Evolutionary conservation across 2,329 filamentous ascomycete species (phyloP).

Genomic region (Canariomyces notabilis): DNA sequence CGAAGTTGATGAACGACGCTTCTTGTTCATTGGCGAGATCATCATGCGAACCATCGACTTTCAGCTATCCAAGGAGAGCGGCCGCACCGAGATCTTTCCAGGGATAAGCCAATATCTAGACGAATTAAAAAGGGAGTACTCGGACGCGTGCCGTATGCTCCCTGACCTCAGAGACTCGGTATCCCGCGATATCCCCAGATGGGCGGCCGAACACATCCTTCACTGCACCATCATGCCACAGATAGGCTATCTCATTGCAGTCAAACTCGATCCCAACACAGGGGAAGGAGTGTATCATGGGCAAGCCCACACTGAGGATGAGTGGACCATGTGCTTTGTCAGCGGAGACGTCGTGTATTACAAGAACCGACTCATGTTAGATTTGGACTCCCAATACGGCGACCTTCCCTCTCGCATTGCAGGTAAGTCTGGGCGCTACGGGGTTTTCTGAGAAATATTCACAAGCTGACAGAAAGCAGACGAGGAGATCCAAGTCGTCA

Average conservation of each 20-base stretch:
- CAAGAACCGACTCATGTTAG: constrained; percentile 76
- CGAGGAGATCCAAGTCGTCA: constrained; percentile 82
- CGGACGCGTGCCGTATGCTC: constrained; percentile 71
- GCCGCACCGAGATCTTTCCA: constrained; percentile 65
- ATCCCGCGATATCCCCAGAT: constrained; percentile 55
- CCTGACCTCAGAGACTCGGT: constrained; percentile 62
- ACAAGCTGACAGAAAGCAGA: constrained; percentile 45
- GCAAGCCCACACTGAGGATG: constrained; percentile 46
- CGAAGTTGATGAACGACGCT: constrained; percentile 51
- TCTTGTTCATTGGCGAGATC: constrained; percentile 63
- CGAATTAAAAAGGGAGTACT: constrained; percentile 68
- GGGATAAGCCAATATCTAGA: constrained; percentile 74
- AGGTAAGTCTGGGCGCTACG: constrained; percentile 44
- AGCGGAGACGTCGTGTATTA: constrained; percentile 72
- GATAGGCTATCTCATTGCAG: constrained; percentile 80
- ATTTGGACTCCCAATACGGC: constrained; percentile 75
- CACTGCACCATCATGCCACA: constrained; percentile 91
- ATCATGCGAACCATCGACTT: constrained; percentile 78
- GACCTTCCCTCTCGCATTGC: constrained; percentile 82
- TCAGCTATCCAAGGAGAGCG: constrained; percentile 64
- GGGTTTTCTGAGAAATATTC: neutral
- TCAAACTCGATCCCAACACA: constrained; percentile 56
- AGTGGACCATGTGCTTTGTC: constrained; percentile 74
- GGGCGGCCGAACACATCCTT: constrained; percentile 47
- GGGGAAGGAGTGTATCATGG: constrained; percentile 61